These are phyloP conservation scores for Starmera stellimalicola DNA, from an alignment of 1,139 yeast species.

Conservation along the genomic window DNA sequence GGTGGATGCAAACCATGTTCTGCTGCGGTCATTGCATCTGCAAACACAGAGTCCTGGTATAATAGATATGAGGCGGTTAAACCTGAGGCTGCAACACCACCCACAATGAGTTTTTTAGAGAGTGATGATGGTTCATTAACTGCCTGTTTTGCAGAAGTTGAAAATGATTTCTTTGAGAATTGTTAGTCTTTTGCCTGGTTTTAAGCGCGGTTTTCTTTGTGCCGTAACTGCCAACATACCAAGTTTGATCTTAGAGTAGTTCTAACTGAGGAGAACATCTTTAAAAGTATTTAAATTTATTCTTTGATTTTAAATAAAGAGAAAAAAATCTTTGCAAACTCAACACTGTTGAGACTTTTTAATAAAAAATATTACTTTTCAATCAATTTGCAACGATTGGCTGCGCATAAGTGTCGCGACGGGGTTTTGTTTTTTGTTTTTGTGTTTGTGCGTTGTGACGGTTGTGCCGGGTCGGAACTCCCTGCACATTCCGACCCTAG, in stretches of 20 bases:
- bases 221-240: no score
- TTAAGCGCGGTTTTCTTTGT: no score
- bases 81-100: slow-evolving; percentile 61
- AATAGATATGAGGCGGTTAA: slow-evolving; percentile 65
- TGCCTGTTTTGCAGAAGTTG: slow-evolving; percentile 22
- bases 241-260: slow-evolving; percentile 21
- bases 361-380: not conserved
- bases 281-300: not conserved
- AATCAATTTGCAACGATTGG: slow-evolving; percentile 3
- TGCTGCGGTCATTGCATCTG: slow-evolving; percentile 96
- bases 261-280: slow-evolving; percentile 21
- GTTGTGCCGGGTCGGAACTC: slow-evolving; percentile 1
- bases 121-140: slow-evolving; percentile 30
- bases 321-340: not conserved
- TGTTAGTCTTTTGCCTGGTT: not conserved
- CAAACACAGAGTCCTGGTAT: slow-evolving; percentile 73
- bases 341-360: not conserved
- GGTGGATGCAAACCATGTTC: slow-evolving; percentile 99
- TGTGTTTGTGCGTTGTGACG: no score
- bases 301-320: no score
- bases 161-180: slow-evolving; percentile 18
- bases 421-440: no score
- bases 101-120: slow-evolving; percentile 48
- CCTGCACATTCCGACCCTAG: no score
- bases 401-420: slow-evolving; percentile 2